Percentiles rank a stretch among this genome's conserved stretches.
Conservation (phyloP, 164 flowering plant species). For the Kalanchoe fedtschenkoi region DNA sequence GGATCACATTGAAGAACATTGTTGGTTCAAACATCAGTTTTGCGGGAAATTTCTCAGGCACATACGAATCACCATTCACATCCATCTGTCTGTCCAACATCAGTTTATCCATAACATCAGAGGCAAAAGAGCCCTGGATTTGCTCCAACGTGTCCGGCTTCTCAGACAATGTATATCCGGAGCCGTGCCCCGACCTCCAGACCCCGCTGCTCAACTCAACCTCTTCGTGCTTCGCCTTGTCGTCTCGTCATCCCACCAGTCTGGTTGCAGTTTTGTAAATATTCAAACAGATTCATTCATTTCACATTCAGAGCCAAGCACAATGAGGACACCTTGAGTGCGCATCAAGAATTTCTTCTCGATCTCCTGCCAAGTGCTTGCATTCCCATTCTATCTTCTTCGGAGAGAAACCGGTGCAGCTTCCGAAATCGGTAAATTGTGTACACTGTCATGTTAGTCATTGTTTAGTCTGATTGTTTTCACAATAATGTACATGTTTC, state of each 20-base stretch:
- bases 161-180: slow-evolving; percentile 32
- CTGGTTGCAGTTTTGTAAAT: slow-evolving; percentile 16
- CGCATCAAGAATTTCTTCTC: neutral
- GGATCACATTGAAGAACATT: slow-evolving; percentile 36
- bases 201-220: slow-evolving; percentile 18
- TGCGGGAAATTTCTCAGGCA: slow-evolving; percentile 53
- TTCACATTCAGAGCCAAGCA: neutral
- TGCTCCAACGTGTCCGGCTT: slow-evolving; percentile 48
- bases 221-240: slow-evolving; percentile 20
- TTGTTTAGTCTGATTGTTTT: slow-evolving; percentile 1
- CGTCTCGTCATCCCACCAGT: slow-evolving; percentile 11
- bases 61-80: slow-evolving; percentile 46
- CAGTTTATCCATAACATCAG: slow-evolving; percentile 27
- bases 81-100: slow-evolving; percentile 48
- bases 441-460: neutral
- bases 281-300: neutral
- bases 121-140: slow-evolving; percentile 36
- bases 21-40: slow-evolving; percentile 33
- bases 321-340: neutral
- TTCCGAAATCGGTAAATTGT: neutral
- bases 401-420: no score
- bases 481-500: neutral
- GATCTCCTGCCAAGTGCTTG: neutral
- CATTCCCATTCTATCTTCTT: neutral
- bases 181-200: slow-evolving; percentile 32